phyloP scores from a whole-genome alignment of 108 stramenopile species.

The Nitzschia sp. region DNA sequence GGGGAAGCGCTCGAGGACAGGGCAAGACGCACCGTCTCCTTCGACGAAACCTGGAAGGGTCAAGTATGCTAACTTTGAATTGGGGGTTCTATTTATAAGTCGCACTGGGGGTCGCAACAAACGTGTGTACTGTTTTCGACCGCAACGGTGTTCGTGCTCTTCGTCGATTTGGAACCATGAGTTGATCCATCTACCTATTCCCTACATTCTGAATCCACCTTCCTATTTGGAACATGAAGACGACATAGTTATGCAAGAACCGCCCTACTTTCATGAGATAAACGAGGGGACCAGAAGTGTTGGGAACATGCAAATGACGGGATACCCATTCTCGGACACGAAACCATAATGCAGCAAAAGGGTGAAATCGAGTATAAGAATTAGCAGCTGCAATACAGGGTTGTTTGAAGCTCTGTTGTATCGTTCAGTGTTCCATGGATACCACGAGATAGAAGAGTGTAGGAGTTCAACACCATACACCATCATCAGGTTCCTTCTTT shows the following conservation, averaged over 20 bases:
- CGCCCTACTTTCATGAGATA: constrained; percentile 77
- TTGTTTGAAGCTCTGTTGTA: no score
- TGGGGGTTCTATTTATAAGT: constrained; percentile 75
- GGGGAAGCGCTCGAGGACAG: constrained; percentile 43
- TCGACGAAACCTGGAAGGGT: constrained; percentile 29
- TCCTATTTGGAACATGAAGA: constrained; percentile 59
- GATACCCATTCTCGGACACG: not conserved
- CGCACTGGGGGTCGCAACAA: constrained; percentile 10
- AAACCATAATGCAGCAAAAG: not conserved
- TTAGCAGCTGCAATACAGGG: not conserved
- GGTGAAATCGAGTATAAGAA: not conserved
- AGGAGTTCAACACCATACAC: not conserved
- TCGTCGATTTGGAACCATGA: not conserved
- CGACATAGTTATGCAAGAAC: constrained; percentile 48
- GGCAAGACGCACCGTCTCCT: constrained; percentile 10
- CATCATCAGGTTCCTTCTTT: not conserved
- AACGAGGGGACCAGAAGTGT: constrained; percentile 38
- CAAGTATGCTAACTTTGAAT: constrained; percentile 77
- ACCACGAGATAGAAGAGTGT: not conserved
- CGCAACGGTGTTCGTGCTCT: constrained; percentile 31
- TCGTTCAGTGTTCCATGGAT: no score
- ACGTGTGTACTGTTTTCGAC: constrained; percentile 64
- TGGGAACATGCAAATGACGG: constrained; percentile 69
- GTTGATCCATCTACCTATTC: constrained; percentile 74
- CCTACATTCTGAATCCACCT: constrained; percentile 52